Base-by-base conservation (phyloP, 805 yeast genomes). In the Metschnikowia colocasiae region DNA sequence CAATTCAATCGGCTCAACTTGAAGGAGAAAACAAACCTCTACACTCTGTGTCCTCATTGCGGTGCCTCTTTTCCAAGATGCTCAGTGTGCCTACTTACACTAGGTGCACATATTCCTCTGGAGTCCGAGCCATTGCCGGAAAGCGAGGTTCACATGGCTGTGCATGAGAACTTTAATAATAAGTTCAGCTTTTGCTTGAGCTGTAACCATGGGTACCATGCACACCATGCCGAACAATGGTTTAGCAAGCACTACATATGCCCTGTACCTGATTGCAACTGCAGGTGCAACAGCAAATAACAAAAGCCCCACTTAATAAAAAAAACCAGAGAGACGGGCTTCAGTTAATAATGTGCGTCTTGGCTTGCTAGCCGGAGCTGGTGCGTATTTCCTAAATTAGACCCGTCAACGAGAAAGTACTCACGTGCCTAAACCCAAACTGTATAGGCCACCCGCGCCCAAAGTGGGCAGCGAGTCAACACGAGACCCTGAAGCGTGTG, bases 151-250 rank as follows among this genome's bases (percentile, higher is more conserved):
- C 47, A 40, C n/a, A 16, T 22, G 15, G 39, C 49, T 6, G 41
- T 33, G 20, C 49, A 50, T n/a, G 48, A 42, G 20, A 45, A 47
- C 29, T 56, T 56, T 41, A 50, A 50, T 41, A 52, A 85, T 52
- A 89, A 96, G 96, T 90, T 92, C 55, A 87, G 94, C 55, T 89
- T 89, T 66, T 92, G 99, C 59, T 67, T 92, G 53, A 80, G 83
- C 29, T 92, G 99, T 62, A 88, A 86, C 60, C 99, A 92, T 59
- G 96, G 97, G 1, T 83, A 83, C 80, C 99, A 92, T 67, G 90
- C 96, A 0, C 90, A 86, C 3, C 99, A 92, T 63, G 97, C 97
- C 0, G 90, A 87, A 53, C 95, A 91, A 59, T 92, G 99, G 99
- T 92, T 92, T 63, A 78, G 84, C 22, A 84, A 83, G 62, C 96